Base-by-base conservation (phyloP, 257 asterid species). In the Craterostigma plantagineum region DNA sequence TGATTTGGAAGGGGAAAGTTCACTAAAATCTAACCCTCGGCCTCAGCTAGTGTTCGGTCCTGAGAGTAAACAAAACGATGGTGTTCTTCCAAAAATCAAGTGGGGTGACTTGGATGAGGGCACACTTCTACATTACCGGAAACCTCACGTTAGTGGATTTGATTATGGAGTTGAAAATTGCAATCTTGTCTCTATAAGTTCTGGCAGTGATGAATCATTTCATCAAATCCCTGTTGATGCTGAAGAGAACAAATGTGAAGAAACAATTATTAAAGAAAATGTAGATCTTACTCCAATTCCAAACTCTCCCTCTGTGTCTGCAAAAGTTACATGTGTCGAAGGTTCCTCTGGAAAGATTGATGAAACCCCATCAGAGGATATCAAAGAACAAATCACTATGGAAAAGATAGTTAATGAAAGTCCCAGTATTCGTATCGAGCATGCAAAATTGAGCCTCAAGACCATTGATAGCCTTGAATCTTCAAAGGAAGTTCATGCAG, bases 21-120 rank as follows among this genome's bases (percentile, higher is more conserved):
- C 51, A 36, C 45, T 53, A 34, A 60, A 48, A 3, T 18, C 36
- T 16, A 61, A 45, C 35, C 49, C 75, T n/a, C 17, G 64, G n/a
- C n/a, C n/a, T n/a, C n/a, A 63, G 50, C 42, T 68, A 56, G 70
- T 48, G 38, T 54, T 54, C 46, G 45, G 60, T 61, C 56, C 50
- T 36, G 75, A 63, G 53, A 50, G 42, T 37, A 54, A 65, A 14
- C 58, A 45, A 34, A 64, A 55, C 49, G 66, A 57, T 51, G 65
- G 18, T 11, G 60, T 60, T 51, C 73, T 71, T 33, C 78, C 82
- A 1, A 73, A 74, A 60, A 67, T 90, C 62, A 90, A 75, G 69
- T 90, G 93, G 98, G 93, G 98, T 39, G 91, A 90, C 58, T 67
- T 90, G 77, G 95, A 79, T 60, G 98, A 83, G 61, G 65, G 73